phyloP scores from a whole-genome alignment of 2,329 filamentous ascomycete species.

The Alternaria brassicae region DNA sequence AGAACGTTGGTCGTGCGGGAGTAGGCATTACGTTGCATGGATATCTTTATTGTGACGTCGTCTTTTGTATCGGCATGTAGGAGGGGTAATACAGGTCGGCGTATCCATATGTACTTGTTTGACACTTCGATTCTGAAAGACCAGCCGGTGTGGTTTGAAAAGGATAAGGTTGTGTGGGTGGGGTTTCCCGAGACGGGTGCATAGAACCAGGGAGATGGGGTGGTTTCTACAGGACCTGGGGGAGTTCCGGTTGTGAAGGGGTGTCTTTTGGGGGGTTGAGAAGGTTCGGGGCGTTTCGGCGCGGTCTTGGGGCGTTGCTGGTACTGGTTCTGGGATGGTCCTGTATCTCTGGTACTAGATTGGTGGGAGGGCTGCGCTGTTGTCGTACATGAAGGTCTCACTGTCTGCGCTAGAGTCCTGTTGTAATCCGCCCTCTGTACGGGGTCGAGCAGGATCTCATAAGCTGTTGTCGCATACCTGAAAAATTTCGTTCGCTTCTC shows the following conservation, averaged over 20 bases:
- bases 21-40: neutral
- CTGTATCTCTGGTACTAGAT: neutral
- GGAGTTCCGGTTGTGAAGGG: neutral
- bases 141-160: conserved; percentile 8
- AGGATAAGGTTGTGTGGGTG: neutral
- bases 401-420: neutral
- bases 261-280: neutral
- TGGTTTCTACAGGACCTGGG: neutral
- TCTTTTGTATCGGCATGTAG: neutral
- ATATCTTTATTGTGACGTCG: neutral
- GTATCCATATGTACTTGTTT: neutral
- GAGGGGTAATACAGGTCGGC: neutral
- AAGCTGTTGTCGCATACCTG: conserved; percentile 8
- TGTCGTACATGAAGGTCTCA: neutral
- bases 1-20: neutral
- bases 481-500: neutral
- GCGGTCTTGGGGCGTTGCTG: neutral
- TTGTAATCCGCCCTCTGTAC: neutral
- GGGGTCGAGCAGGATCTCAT: neutral
- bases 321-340: neutral
- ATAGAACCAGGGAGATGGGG: neutral
- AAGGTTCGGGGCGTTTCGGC: neutral
- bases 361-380: neutral
- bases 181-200: neutral
- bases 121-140: neutral